Conservation (phyloP, 2,329 filamentous ascomycete genomes). For the Fusarium ramigenum region DNA sequence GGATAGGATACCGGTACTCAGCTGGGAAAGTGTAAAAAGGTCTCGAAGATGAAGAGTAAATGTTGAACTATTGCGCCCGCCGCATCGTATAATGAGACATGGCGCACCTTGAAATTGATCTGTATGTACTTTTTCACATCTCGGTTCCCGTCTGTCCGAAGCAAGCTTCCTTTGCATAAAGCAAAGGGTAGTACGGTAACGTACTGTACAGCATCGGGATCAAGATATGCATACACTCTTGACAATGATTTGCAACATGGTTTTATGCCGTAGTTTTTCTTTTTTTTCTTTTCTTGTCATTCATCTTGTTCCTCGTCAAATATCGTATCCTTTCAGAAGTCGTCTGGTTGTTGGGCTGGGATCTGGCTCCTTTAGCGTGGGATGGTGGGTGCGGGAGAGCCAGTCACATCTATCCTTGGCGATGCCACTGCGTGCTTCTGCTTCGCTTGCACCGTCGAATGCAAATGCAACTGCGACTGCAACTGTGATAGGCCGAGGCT, state of each 20-base stretch:
- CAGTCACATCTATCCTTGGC: constrained; percentile 28
- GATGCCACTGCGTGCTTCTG: constrained; percentile 22
- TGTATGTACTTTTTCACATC: background rate
- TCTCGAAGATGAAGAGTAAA: background rate
- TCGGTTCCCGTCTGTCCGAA: constrained; percentile 3
- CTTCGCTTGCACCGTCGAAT: constrained; percentile 7
- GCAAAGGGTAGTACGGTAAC: background rate
- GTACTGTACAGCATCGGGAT: background rate
- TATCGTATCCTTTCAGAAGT: background rate
- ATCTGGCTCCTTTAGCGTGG: constrained; percentile 12
- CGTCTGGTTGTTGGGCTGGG: constrained; percentile 13
- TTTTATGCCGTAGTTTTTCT: constrained; percentile 6
- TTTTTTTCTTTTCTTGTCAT: background rate
- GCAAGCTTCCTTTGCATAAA: background rate
- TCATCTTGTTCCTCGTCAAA: background rate
- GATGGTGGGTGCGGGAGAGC: constrained; percentile 16
- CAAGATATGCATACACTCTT: constrained; percentile 1
- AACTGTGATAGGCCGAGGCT: constrained; percentile 19
- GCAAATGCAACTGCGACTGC: background rate
- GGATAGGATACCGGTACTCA: background rate
- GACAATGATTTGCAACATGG: constrained; percentile 2
- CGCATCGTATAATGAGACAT: constrained; percentile 24
- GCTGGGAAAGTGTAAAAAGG: background rate
- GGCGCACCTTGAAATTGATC: constrained; percentile 15
- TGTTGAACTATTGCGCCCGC: background rate